Evolutionary conservation across 1,139 yeast genomes (phyloP), one percentile per base, ranked within the genome.

Genomic region (Saccharomyces uvarum): DNA sequence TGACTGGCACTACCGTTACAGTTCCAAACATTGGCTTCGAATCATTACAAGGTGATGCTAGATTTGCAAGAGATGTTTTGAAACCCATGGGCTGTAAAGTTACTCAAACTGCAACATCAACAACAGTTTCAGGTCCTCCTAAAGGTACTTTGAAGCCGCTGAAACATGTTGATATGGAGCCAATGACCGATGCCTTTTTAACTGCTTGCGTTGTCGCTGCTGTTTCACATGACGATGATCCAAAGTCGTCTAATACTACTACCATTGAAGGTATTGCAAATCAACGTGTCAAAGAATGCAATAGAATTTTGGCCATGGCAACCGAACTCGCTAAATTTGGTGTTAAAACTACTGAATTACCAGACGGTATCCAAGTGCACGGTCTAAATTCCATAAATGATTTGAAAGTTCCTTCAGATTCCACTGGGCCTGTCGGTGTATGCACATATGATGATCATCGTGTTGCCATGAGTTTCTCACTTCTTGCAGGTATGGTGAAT

Each of bases 151-250:
- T 93, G 61, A 80, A 77, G 64, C 89, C 96, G 11, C 75, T 93
- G 59, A 75, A 82, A 13, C 81, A 77, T 59, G 86, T 93, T 56
- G 97, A 95, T 70, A 95, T 93, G 99, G 99, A 93, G 72, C 99
- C 99, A 54, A 93, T 93, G 99, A 93, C 99, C 0, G 99, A 93
- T 73, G 99, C 99, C 0, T 93, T 93, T 70, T 78, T 93, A 68
- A 93, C 99, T 21, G 99, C 99, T 0, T 82, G 96, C 51, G 97
- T 95, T 19, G 95, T 90, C 28, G 99, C 99, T 47, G 97, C 99
- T 16, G 80, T 88, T 47, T 96, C 97, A 3, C 66, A 67, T 51
- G 65, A 61, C 50, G 58, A 58, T 46, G 63, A 59, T 16, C 56
- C 59, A 24, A 54, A 54, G 13, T 69, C 70, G 26, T 62, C 67